Base-by-base conservation (phyloP, 495 filamentous ascomycete genomes). In the Polyplosphaeria fusca region DNA sequence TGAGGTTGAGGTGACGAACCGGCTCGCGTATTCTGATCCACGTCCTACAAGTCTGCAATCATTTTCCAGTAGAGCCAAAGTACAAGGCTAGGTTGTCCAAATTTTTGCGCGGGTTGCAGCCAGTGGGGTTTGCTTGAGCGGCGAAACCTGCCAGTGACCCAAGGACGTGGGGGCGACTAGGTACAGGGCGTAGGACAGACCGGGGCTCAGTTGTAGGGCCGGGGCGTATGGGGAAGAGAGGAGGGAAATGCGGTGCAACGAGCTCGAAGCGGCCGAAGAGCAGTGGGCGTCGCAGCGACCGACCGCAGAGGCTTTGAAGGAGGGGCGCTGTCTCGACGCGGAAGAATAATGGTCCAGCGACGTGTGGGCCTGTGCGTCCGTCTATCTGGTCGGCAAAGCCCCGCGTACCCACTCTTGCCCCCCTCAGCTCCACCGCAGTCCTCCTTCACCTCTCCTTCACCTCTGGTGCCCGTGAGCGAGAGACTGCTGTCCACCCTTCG, bases 121-220 rank as follows among this genome's bases (percentile, higher is more conserved):
- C 45, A 44, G 39, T 26, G 22, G 28, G 55, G 58, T 64, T 53
- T 35, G 30, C 9, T 9, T 7, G 47, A 44, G 44, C 28, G 26
- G 38, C 25, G 46, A 20, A 48, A 42, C 47, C 43, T 50, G 58
- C 38, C 51, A 55, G 52, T 57, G 59, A 55, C 61, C 32, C 49
- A 61, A 62, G 56, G 59, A 58, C 61, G 61, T 56, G 55, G 55
- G 61, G 42, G 61, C 61, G 61, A 56, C 32, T 52, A 47, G 38
- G 24, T 52, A 49, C 61, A 64, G 55, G 51, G 45, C 50, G 55
- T 44, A 25, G 25, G 38, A 55, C 55, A 35, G 56, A 44, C 30
- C 30, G 5, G 43, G 23, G 38, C 43, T 44, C 48, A 52, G 54
- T 26, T 27, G 38, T 7, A 20, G 2, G 44, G 12, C n/a, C 0